Evolutionary conservation across 1,284 basidiomycete species (phyloP), one percentile per base, ranked within the genome.

Genomic region (Fomitopsis betulina): DNA sequence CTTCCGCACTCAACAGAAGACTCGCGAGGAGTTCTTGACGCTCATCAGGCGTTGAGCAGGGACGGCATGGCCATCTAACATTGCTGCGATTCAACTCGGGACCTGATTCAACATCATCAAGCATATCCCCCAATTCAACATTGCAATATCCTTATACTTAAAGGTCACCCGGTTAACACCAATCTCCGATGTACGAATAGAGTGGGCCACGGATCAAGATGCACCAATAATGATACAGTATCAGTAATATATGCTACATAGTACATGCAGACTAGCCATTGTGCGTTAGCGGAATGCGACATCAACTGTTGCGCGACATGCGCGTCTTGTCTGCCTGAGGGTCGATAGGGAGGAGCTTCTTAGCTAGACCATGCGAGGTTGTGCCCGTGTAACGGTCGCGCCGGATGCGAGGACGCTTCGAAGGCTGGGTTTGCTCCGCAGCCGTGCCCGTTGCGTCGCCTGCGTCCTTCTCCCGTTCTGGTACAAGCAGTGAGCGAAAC

Each of bases 1-100:
- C 69, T 99, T 99, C 83, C 85, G 97, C 57, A 91, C 93, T 13
- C 91, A 95, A 65, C 94, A 97, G 74, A 99, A 99, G 79, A 99
- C 97, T 25, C 84, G 97, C 40, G 96, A 98, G 74, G 97, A 99
- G 68, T 93, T 93, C 74, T 81, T 93, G 57, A 93, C 91, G 15
- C 78, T 93, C 53, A 89, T 93, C 53, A 89, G 87, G 71, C 78
- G 74, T 76, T 73, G 63, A 58, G 55, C 53, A 54, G 27, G 21
- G 19, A 37, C 30, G 47, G 42, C 39, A n/a, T 40, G 50, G 25
- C 32, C 4, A 23, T 49, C 42, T 52, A 17, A 47, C 15, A 27
- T 21, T 42, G 42, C 42, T 38, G 56, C 65, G 66, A 67, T 67
- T 66, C 56, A 60, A 60, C 58, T 60, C 58, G 35, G 35, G 35